Percentiles rank a stretch among this genome's conserved stretches.
Evolutionary conservation across 768 basidiomycete genomes (phyloP).

Genomic region (Kwoniella bestiolae): DNA sequence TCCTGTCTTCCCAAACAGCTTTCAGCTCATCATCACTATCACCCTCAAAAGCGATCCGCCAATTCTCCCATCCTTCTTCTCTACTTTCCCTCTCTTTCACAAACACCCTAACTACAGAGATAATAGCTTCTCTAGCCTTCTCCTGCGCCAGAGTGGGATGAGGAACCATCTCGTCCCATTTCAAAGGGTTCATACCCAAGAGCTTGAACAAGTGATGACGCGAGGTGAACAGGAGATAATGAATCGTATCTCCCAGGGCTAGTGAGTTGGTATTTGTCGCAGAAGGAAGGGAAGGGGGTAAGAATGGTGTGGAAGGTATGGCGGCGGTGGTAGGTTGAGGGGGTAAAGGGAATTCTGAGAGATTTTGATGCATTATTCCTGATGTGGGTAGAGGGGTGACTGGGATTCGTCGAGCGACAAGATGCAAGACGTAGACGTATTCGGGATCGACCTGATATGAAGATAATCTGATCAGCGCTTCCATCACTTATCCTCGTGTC

Average conservation of each 20-base stretch:
- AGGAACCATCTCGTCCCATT: slow-evolving; percentile 42
- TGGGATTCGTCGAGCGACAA: slow-evolving; percentile 39
- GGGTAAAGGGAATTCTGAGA: neutral
- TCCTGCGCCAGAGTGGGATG: slow-evolving; percentile 26
- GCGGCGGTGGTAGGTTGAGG: slow-evolving; percentile 4
- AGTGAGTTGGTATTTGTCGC: slow-evolving; percentile 14
- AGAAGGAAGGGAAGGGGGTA: neutral
- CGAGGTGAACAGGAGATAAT: slow-evolving; percentile 48
- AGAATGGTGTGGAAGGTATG: neutral
- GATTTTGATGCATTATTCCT: neutral
- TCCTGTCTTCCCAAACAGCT: slow-evolving; percentile 20
- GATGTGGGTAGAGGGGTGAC: slow-evolving; percentile 18
- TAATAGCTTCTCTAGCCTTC: slow-evolving; percentile 38
- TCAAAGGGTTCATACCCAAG: slow-evolving; percentile 23
- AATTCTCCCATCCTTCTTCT: slow-evolving; percentile 28
- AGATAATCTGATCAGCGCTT: neutral
- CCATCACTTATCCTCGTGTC: too few relatives aligned
- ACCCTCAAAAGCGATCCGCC: slow-evolving; percentile 27
- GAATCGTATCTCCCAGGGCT: slow-evolving; percentile 39
- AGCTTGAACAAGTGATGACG: slow-evolving; percentile 44
- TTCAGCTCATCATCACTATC: slow-evolving; percentile 13
- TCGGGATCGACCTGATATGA: slow-evolving; percentile 25
- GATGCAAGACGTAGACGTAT: slow-evolving; percentile 37
- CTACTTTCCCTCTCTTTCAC: slow-evolving; percentile 17
- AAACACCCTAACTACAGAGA: slow-evolving; percentile 34